Base-by-base conservation (phyloP, 192 early-diverging fungal species). In the Linderina pennispora region DNA sequence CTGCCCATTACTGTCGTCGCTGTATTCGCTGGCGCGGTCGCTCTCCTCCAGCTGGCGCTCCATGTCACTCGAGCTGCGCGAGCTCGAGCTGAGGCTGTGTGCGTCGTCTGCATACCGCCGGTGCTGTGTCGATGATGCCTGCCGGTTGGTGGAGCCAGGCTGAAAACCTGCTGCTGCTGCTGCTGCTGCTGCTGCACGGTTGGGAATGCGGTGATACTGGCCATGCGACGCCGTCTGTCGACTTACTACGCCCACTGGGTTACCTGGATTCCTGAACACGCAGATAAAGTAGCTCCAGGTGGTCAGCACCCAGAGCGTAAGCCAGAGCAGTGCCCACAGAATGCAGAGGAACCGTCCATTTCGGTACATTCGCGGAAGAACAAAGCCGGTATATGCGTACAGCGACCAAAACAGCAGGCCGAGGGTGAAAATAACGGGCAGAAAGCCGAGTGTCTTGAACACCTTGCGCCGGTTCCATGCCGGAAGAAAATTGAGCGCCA, bases 381-480 rank as follows among this genome's bases (percentile, higher is more conserved):
- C 52, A 3, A 28, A 36, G 6, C 10, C 13, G 10, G 36, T 32
- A 42, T 63, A 68, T 6, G 16, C 44, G 16, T 13, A 33, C 20
- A 41, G 22, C 31, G 72, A 75, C 72, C 72, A 75, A 3, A 32
- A 13, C n/a, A 75, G 43, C 53, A 75, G 52, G 11, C 48, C 59
- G 11, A 62, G 43, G 9, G 65, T 61, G 9, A 75, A 28, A 15
- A 53, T 10, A 4, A 75, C 72, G 0, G 72, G 72, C 22, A 75
- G 28, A 15, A 68, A 47, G 2, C 65, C 65, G 2, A 75, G 49
- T 17, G 45, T 46, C 14, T 40, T 57, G 55, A 36, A 62, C 34
- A 74, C 50, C 23, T 62, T 53, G 55, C 40, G 62, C 4, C 52
- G 49, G 36, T 58, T 61, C 63, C 58, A 61, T 23, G 3, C 23